Conservation (phyloP, 495 filamentous ascomycete species). For the Penicillium argentinense region DNA sequence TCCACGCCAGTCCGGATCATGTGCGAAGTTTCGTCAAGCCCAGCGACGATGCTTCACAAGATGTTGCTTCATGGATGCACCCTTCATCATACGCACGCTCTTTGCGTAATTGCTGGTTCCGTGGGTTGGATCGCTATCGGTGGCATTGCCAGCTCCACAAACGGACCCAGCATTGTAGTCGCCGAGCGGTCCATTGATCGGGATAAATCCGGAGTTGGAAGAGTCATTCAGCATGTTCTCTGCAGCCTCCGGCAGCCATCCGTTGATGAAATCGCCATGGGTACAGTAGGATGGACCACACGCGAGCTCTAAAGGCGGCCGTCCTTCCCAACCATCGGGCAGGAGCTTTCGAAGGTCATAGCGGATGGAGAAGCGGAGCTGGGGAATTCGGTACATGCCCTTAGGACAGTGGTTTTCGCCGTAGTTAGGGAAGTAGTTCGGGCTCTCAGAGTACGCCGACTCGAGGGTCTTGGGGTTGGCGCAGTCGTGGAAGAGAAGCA, state of each 20-base stretch:
- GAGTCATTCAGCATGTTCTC: slow-evolving; percentile 17
- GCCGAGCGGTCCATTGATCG: slow-evolving; percentile 10
- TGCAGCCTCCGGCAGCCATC: slow-evolving; percentile 24
- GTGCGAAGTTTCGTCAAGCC: not conserved
- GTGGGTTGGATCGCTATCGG: slow-evolving; percentile 22
- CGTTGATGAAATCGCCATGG: slow-evolving; percentile 24
- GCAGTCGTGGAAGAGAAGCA: slow-evolving; percentile 21
- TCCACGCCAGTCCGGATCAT: no score
- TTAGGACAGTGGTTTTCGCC: slow-evolving; percentile 14
- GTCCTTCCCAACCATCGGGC: slow-evolving; percentile 18
- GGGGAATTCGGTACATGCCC: slow-evolving; percentile 19
- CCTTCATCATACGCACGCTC: slow-evolving; percentile 8
- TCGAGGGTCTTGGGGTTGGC: slow-evolving; percentile 14
- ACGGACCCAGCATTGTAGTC: slow-evolving; percentile 9
- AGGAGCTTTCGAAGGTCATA: slow-evolving; percentile 15
- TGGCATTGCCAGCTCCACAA: slow-evolving; percentile 8
- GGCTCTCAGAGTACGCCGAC: slow-evolving; percentile 15
- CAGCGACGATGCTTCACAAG: not conserved
- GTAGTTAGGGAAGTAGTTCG: slow-evolving; percentile 1
- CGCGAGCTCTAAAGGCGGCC: slow-evolving; percentile 15
- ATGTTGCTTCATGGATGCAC: not conserved
- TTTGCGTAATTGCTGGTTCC: slow-evolving; percentile 10
- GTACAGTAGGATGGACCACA: slow-evolving; percentile 20
- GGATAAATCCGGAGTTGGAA: slow-evolving; percentile 14
- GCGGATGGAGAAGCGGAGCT: slow-evolving; percentile 20